These are phyloP conservation scores for Amanita thiersii DNA, from an alignment of 768 basidiomycete species.

Conservation along the genomic window DNA sequence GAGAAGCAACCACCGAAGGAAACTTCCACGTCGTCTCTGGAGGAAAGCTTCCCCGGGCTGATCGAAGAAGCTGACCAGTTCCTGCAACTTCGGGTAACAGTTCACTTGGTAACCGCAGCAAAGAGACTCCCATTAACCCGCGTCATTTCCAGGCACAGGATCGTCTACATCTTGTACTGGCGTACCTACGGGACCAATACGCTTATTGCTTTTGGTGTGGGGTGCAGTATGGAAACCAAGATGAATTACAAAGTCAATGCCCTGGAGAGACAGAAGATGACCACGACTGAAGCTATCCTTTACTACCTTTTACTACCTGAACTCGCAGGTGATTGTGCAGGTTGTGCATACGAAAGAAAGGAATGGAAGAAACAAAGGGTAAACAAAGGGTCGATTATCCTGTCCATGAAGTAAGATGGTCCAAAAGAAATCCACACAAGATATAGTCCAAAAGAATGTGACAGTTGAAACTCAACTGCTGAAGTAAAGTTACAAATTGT, in stretches of 20 bases:
- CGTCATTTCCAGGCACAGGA: conserved; percentile 49
- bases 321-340: no score
- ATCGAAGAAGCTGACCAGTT: conserved; percentile 64
- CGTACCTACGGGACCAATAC: conserved; percentile 66
- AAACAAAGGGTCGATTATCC: no score
- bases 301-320: no score
- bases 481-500: no score
- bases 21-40: conserved; percentile 17
- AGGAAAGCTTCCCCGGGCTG: conserved; percentile 41
- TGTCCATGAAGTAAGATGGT: no score
- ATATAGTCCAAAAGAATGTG: no score
- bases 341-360: no score
- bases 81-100: conserved; percentile 50
- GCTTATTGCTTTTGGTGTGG: conserved; percentile 90
- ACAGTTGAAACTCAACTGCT: no score
- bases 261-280: conserved; percentile 72
- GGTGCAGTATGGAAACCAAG: conserved; percentile 52
- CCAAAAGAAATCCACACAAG: no score
- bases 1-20: conserved; percentile 14
- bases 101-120: conserved; percentile 9
- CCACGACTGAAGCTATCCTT: conserved; percentile 80
- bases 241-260: conserved; percentile 57
- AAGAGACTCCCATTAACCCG: conserved; percentile 1
- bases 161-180: conserved; percentile 56
- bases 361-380: no score